A percentile compares a stretch with the other conserved stretches of the same genome.
phyloP scores from a whole-genome alignment of 176 grass and related monocot genomes.

The Carex myosuroides region DNA sequence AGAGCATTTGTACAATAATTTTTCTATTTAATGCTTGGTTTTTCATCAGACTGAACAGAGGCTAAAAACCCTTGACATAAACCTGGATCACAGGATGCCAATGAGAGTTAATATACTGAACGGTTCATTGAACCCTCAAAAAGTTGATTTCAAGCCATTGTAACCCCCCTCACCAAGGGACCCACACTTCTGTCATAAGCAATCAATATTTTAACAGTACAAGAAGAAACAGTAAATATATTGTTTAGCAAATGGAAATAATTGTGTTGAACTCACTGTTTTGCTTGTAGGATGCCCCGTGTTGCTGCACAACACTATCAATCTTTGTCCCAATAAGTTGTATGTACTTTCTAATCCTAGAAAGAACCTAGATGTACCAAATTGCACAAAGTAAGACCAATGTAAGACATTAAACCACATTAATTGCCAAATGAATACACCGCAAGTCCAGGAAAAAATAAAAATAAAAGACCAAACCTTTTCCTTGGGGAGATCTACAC shows the following conservation, averaged over 20 bases:
- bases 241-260: background rate
- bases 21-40: background rate
- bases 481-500: conserved; percentile 90
- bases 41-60: background rate
- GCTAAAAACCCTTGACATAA: background rate
- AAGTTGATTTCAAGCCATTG: background rate
- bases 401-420: background rate
- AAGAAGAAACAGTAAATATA: background rate
- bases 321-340: conserved; percentile 94
- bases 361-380: conserved; percentile 70
- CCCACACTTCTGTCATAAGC: background rate
- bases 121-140: background rate
- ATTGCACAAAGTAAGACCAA: conserved; percentile 16
- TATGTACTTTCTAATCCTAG: conserved; percentile 90
- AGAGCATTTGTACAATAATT: background rate
- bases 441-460: background rate
- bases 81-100: background rate
- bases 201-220: background rate
- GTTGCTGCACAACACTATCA: conserved; percentile 66
- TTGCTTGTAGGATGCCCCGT: conserved; percentile 84
- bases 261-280: conserved; percentile 49
- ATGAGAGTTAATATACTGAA: background rate
- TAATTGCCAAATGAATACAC: background rate
- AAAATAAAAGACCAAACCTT: conserved; percentile 45
- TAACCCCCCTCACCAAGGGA: background rate